Evolutionary conservation across 1,284 basidiomycete species (phyloP).

Genomic region (Mycena citricolor): DNA sequence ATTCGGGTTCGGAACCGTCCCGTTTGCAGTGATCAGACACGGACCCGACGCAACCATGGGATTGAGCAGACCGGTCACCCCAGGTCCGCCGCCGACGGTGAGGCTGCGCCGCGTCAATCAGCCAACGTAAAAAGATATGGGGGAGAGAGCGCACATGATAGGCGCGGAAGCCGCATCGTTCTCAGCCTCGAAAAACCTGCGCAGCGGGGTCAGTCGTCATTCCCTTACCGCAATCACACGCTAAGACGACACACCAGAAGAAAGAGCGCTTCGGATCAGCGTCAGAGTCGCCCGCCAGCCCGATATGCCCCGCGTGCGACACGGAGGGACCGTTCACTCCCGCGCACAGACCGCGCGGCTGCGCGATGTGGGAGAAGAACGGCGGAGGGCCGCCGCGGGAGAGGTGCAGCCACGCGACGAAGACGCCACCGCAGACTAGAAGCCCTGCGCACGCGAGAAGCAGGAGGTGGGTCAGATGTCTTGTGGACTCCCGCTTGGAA

Average conservation of each 20-base stretch:
- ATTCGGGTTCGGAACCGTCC: constrained; percentile 27
- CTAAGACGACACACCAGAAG: constrained; percentile 30
- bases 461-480: no score
- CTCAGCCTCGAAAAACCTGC: constrained; percentile 35
- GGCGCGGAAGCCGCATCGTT: constrained; percentile 29
- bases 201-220: neutral
- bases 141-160: constrained; percentile 26
- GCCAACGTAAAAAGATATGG: neutral
- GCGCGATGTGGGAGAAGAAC: neutral
- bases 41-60: constrained; percentile 31
- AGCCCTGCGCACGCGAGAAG: no score
- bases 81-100: constrained; percentile 35
- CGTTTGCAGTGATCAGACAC: constrained; percentile 27
- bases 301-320: constrained; percentile 33
- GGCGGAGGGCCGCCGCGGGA: no score
- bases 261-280: constrained; percentile 31
- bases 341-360: no score
- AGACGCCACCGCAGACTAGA: no score
- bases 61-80: constrained; percentile 32
- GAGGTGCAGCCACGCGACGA: no score
- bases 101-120: constrained; percentile 22
- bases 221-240: neutral
- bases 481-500: no score
- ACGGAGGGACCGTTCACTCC: constrained; percentile 10
- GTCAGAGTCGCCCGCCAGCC: constrained; percentile 29